Percentiles rank a stretch among this genome's conserved stretches.
phyloP scores from a whole-genome alignment of 2,329 filamentous ascomycete genomes.

The Trichoderma atrobrunneum region DNA sequence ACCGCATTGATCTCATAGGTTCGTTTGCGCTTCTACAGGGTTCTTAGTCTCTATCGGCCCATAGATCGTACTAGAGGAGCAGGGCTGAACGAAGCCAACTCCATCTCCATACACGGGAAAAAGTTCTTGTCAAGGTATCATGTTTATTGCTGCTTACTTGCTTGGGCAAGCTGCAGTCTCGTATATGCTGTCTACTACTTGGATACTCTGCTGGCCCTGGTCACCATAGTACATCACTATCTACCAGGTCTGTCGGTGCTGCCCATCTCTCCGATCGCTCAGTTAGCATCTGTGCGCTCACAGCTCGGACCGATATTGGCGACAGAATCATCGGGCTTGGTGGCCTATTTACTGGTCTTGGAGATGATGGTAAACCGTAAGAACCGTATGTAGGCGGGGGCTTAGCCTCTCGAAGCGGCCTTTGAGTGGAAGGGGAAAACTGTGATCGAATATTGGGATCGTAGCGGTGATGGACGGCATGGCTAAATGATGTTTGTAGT shows the following conservation, averaged over 20 bases:
- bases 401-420: slow-evolving; percentile 21
- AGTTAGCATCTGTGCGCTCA: slow-evolving; percentile 17
- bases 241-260: slow-evolving; percentile 20
- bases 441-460: slow-evolving; percentile 35
- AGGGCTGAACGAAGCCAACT: not conserved
- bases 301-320: slow-evolving; percentile 18
- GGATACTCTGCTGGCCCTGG: not conserved
- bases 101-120: not conserved
- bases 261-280: slow-evolving; percentile 19
- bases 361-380: slow-evolving; percentile 31
- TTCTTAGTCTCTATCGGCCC: not conserved
- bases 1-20: not conserved
- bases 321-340: slow-evolving; percentile 23
- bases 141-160: not conserved
- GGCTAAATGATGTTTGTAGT: slow-evolving; percentile 23
- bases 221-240: slow-evolving; percentile 25
- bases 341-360: slow-evolving; percentile 26
- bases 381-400: slow-evolving; percentile 29
- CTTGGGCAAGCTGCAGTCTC: not conserved
- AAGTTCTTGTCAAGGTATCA: not conserved
- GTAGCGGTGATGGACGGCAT: slow-evolving; percentile 33
- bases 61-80: not conserved
- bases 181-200: not conserved
- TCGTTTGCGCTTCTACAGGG: not conserved
- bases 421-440: slow-evolving; percentile 29